Percentiles rank a stretch among this genome's conserved stretches.
Conservation (phyloP, 495 filamentous ascomycete genomes). For the Aspergillus ostianus region DNA sequence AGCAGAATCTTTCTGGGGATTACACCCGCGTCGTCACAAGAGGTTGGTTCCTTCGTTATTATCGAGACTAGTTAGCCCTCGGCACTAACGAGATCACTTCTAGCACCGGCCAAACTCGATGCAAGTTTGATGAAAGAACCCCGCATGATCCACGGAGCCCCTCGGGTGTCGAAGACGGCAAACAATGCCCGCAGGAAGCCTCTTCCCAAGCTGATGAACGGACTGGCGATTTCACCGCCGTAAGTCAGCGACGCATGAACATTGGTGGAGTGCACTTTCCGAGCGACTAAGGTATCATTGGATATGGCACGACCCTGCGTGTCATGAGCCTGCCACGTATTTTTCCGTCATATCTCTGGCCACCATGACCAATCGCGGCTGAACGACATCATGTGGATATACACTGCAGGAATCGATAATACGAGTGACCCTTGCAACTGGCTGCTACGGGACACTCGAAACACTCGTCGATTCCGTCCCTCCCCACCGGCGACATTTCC, state of each 20-base stretch:
- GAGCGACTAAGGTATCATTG: conserved; percentile 11
- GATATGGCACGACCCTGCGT: conserved; percentile 9
- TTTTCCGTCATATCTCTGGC: conserved; percentile 1
- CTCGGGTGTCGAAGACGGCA: conserved; percentile 59
- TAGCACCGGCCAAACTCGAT: conserved; percentile 82
- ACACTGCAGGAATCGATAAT: neutral
- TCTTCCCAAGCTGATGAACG: conserved; percentile 67
- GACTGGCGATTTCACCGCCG: conserved; percentile 48
- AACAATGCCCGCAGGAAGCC: conserved; percentile 67
- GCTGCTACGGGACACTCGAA: conserved; percentile 10
- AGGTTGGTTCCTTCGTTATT: conserved; percentile 44
- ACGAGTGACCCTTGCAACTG: conserved; percentile 1
- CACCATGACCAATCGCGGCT: conserved; percentile 10
- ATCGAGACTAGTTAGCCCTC: conserved; percentile 3
- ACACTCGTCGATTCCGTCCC: conserved; percentile 6
- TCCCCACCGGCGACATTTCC: neutral
- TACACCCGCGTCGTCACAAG: conserved; percentile 53
- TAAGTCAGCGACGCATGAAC: conserved; percentile 12
- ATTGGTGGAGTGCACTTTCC: conserved; percentile 21
- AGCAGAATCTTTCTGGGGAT: conserved; percentile 64
- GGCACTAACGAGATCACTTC: conserved; percentile 17
- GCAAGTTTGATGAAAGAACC: conserved; percentile 85
- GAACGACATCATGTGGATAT: conserved; percentile 8
- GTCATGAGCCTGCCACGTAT: conserved; percentile 17
- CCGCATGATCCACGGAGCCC: conserved; percentile 70